Evolutionary conservation across 2,329 filamentous ascomycete genomes (phyloP).

Genomic region (Didymella keratinophila): DNA sequence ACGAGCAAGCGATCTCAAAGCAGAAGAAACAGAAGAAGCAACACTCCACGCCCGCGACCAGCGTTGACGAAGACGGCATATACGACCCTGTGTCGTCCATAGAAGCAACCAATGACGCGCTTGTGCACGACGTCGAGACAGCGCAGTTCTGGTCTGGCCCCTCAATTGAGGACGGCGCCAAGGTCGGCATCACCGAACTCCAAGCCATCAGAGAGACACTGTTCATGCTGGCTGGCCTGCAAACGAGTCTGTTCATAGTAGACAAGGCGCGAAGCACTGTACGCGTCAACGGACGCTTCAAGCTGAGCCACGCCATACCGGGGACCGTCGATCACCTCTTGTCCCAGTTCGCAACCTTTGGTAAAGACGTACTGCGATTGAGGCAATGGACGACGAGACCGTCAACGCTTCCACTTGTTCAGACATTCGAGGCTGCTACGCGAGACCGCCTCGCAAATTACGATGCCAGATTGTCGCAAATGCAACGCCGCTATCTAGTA

Average conservation of each 20-base stretch:
- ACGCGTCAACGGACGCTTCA: conserved; percentile 50
- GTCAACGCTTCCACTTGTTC: conserved; percentile 58
- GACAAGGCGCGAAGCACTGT: conserved; percentile 42
- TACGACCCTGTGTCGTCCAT: conserved; percentile 47
- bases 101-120: conserved; percentile 32
- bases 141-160: conserved; percentile 58
- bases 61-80: conserved; percentile 49
- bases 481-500: conserved; percentile 69
- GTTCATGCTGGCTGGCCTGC: conserved; percentile 83
- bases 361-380: conserved; percentile 57
- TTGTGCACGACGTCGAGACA: conserved; percentile 51
- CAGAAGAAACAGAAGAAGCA: conserved; percentile 23
- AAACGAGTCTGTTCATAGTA: conserved; percentile 72
- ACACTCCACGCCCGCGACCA: conserved; percentile 45
- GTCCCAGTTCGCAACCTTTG: conserved; percentile 58
- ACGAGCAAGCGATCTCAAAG: conserved; percentile 56
- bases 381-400: conserved; percentile 57
- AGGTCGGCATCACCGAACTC: conserved; percentile 68
- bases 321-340: conserved; percentile 50
- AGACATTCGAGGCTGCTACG: conserved; percentile 74
- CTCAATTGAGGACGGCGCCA: conserved; percentile 22
- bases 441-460: conserved; percentile 65
- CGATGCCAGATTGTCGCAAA: conserved; percentile 63
- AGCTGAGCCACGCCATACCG: conserved; percentile 49
- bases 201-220: conserved; percentile 78